These are phyloP conservation scores for Aspergillus novofumigatus DNA, from an alignment of 2,329 filamentous ascomycete species.

Conservation along the genomic window DNA sequence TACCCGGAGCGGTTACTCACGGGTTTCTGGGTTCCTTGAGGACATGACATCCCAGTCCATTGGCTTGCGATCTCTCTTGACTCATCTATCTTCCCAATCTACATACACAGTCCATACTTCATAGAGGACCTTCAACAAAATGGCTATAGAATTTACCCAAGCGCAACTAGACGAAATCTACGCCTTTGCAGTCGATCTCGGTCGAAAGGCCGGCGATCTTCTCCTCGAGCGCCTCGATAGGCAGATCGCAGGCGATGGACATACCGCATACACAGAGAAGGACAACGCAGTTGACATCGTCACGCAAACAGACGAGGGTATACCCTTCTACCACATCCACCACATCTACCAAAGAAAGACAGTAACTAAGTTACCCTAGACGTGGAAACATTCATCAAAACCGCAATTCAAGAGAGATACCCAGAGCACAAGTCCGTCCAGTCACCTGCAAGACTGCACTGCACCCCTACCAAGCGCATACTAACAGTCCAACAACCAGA, in stretches of 20 bases:
- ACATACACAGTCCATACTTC: not conserved
- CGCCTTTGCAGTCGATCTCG: conserved; percentile 65
- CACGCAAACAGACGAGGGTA: conserved; percentile 70
- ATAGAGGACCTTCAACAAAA: conserved; percentile 1
- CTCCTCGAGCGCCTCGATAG: conserved; percentile 61
- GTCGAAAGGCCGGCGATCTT: conserved; percentile 64
- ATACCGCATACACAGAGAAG: conserved; percentile 57
- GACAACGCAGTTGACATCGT: conserved; percentile 74
- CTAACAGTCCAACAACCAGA: conserved; percentile 33
- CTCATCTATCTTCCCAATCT: not conserved
- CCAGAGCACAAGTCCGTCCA: conserved; percentile 60
- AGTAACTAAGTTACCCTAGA: conserved; percentile 42
- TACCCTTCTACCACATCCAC: not conserved
- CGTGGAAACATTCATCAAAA: conserved; percentile 66
- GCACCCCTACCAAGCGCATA: not conserved
- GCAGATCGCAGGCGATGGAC: conserved; percentile 44
- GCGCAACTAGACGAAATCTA: conserved; percentile 62
- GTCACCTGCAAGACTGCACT: not conserved
- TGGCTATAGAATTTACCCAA: conserved; percentile 22
- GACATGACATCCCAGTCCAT: no score
- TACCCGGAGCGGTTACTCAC: not conserved
- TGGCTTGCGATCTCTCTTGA: not conserved
- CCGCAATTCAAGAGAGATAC: conserved; percentile 55
- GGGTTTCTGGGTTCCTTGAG: not conserved
- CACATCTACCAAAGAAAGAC: no score